Base-by-base conservation (phyloP, 208 protist species). In the Leishmania tropica region DNA sequence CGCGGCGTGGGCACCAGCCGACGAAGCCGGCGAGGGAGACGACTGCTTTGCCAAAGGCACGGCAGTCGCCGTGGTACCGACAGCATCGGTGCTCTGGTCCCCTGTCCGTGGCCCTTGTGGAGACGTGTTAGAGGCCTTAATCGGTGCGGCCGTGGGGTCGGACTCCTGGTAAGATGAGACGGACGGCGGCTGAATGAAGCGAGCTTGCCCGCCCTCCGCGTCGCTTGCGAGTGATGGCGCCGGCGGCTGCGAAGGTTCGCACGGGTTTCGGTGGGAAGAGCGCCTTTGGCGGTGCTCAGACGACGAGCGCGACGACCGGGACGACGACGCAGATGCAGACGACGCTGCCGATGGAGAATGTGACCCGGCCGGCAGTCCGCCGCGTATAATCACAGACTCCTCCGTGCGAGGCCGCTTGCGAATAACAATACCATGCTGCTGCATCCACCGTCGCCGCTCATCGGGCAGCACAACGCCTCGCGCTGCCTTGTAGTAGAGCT, bases 401-500 rank as follows among this genome's bases (percentile, higher is more conserved):
- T 89, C 93, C 3, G 87, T 90, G 45, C 94, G 94, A 35, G 86
- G 81, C 0, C 89, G 90, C 83, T 96, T 96, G 64, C 87, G 76
- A 37, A 97, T 90, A 28, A 90, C 77, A 75, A 97, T 87, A 75
- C 94, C 94, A 77, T 97, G 90, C 76, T 94, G 92, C 75, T 87
- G 84, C 90, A 98, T 84, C 94, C 93, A 98, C 24, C 93, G 88
- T 8, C 93, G 88, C 8, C 90, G 88, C 76, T 98, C 95, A 68
- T 95, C 92, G 5, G 92, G 89, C 19, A 98, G 79, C 67, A 89
- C 79, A 15, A 89, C 92, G 17, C 95, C 95, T 35, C 94, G 88
- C 37, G 95, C 86, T 31, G 92, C 93, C 81, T 94, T 93, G 84
- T 96, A 97, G 79, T 95, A 96, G 7, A 97, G 82, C 84, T 98